Evolutionary conservation across 2,329 filamentous ascomycete genomes (phyloP).

Genomic region (Colletotrichum sp.): DNA sequence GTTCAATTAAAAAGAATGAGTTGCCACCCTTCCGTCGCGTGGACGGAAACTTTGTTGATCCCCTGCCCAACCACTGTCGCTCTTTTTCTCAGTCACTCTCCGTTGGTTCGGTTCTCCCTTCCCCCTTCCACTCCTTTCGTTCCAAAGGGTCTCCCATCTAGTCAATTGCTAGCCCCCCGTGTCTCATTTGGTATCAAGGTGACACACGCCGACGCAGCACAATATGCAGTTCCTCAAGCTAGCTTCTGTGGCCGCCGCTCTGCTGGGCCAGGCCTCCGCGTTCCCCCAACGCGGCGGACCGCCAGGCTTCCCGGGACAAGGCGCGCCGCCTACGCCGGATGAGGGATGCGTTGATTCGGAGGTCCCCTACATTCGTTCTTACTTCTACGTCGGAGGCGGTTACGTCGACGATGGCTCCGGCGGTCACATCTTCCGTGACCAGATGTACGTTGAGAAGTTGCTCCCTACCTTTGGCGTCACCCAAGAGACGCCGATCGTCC

Average conservation of each 20-base stretch:
- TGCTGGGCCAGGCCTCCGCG: slow-evolving; percentile 12
- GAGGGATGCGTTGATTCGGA: slow-evolving; percentile 7
- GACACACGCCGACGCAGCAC: not conserved
- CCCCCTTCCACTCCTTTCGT: not conserved
- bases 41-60: slow-evolving; percentile 3
- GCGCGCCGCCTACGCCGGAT: not conserved
- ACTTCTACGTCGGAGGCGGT: slow-evolving; percentile 41
- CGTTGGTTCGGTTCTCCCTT: not conserved
- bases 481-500: slow-evolving; percentile 38
- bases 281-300: not conserved
- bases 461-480: slow-evolving; percentile 31
- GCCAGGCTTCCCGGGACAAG: not conserved
- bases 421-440: slow-evolving; percentile 38
- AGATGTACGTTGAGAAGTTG: slow-evolving; percentile 61
- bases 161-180: not conserved
- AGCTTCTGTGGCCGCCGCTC: not conserved
- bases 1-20: slow-evolving; percentile 12
- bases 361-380: slow-evolving; percentile 27
- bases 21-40: not conserved
- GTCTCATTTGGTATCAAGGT: not conserved
- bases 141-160: not conserved
- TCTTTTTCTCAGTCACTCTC: slow-evolving; percentile 1
- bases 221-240: slow-evolving; percentile 18
- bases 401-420: slow-evolving; percentile 35
- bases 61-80: slow-evolving; percentile 13